phyloP scores from a whole-genome alignment of 257 asterid species.

The Coffea eugenioides region DNA sequence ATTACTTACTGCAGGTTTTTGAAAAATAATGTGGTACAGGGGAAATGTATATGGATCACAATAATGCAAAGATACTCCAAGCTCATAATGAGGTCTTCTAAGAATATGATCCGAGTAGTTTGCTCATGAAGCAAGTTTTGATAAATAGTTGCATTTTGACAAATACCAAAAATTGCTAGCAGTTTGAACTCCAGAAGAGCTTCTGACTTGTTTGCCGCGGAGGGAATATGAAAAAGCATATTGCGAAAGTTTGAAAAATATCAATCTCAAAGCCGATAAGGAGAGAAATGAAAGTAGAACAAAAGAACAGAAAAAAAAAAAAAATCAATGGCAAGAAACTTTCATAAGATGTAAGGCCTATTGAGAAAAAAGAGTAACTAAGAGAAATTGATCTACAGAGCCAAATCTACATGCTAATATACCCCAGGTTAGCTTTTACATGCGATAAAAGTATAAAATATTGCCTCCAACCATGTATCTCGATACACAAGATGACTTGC shows the following conservation, averaged over 20 bases:
- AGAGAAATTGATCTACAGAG: background rate
- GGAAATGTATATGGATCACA: background rate
- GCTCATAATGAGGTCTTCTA: background rate
- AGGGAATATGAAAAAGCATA: background rate
- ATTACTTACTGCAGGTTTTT: background rate
- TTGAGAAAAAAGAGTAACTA: background rate
- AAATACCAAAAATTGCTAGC: background rate
- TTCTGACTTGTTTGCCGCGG: background rate
- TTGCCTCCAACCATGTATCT: background rate
- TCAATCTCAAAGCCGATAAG: background rate
- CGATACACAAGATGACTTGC: background rate
- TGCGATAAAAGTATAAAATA: background rate
- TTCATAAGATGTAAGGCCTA: background rate
- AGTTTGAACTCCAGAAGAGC: background rate
- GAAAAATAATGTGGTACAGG: background rate
- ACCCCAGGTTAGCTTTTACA: background rate
- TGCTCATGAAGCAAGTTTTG: background rate
- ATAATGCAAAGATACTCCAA: background rate
- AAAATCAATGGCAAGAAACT: background rate
- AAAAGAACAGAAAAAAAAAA: background rate
- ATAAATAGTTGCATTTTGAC: background rate
- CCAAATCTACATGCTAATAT: background rate
- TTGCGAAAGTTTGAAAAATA: background rate
- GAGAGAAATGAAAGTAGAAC: background rate
- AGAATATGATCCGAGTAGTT: background rate